Evolutionary conservation across 805 yeast genomes (phyloP), one percentile per base, ranked within the genome.

Genomic region (Pachysolen tannophilus): DNA sequence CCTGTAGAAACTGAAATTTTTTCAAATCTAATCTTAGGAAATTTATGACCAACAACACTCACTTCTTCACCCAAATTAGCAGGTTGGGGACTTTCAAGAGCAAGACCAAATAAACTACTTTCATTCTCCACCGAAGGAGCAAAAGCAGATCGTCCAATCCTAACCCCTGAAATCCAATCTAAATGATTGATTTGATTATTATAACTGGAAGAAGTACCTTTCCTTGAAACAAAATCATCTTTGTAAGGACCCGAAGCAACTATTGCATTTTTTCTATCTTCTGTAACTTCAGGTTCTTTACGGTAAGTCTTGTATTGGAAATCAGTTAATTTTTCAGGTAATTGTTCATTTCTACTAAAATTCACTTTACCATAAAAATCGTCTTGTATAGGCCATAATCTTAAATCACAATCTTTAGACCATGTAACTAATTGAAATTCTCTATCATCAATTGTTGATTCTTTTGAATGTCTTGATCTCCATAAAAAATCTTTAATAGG

Each of bases 341-440:
- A 43, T 6, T 61, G 55, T 11, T 46, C 49, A 7, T 60, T 60
- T 39, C 66, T 56, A 3, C 54, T 55, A 47, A 62, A 74, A 34
- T 58, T 55, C 31, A 75, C 65, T 26, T 62, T 62, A 6, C 61
- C 65, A 43, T 78, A 69, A 13, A 70, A 52, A 6, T 61, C 62
- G 3, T 72, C 72, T 11, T 63, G 52, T 13, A 76, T 56, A 0
- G 86, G 82, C 97, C 97, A 90, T 32, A 88, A 58, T 41, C 88
- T 66, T 39, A 92, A 61, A 50, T 85, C 94, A 45, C 78, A 74
- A 52, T 92, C 97, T 34, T 83, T 78, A 1, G 94, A 80, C 97
- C 97, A 90, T 0, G 97, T 85, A 1, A 92, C 90, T 33, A 92
- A 56, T 54, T 92, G 97, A 50, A 75, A 92, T 40, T 88, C 95